Percentiles rank a stretch among this genome's conserved stretches.
These are phyloP conservation scores for Lentinula novae-zelandiae DNA, from an alignment of 1,284 basidiomycete species.

Conservation along the genomic window DNA sequence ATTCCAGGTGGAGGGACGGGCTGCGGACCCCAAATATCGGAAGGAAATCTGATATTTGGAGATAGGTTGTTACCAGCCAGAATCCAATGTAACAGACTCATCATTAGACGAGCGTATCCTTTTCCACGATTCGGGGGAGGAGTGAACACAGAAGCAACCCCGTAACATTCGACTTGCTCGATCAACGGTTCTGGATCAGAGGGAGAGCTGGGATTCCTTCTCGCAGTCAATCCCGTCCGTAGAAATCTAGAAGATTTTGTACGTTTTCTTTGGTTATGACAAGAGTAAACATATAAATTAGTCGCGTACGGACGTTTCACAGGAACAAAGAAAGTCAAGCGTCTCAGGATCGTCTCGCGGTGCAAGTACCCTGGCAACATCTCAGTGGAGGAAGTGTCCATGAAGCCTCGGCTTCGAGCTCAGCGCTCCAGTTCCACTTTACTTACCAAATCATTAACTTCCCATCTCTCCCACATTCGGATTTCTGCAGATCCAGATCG, in stretches of 20 bases:
- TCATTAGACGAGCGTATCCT: slow-evolving; percentile 51
- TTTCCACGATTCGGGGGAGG: slow-evolving; percentile 37
- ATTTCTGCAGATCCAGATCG: slow-evolving; percentile 29
- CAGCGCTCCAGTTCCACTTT: not conserved
- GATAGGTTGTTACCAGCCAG: slow-evolving; percentile 25
- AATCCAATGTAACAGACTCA: slow-evolving; percentile 49
- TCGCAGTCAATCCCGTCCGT: slow-evolving; percentile 25
- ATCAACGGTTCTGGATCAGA: not conserved
- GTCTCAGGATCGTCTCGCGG: slow-evolving; percentile 34
- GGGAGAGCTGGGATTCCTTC: not conserved
- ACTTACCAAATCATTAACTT: slow-evolving; percentile 35
- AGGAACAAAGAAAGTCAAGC: slow-evolving; percentile 37
- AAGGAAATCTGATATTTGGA: slow-evolving; percentile 22
- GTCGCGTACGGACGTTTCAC: slow-evolving; percentile 33
- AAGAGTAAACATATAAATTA: not conserved
- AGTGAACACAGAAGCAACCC: slow-evolving; percentile 49
- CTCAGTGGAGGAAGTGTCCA: not conserved
- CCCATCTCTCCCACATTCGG: slow-evolving; percentile 28
- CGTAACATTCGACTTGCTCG: slow-evolving; percentile 34
- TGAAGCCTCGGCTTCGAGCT: not conserved
- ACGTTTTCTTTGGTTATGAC: not conserved
- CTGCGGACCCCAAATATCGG: slow-evolving; percentile 31
- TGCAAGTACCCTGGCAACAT: slow-evolving; percentile 38
- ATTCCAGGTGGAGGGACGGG: slow-evolving; percentile 25
- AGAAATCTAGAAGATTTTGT: slow-evolving; percentile 21